Base-by-base conservation (phyloP, 2,329 filamentous ascomycete species). In the Xylaria hypoxylon region DNA sequence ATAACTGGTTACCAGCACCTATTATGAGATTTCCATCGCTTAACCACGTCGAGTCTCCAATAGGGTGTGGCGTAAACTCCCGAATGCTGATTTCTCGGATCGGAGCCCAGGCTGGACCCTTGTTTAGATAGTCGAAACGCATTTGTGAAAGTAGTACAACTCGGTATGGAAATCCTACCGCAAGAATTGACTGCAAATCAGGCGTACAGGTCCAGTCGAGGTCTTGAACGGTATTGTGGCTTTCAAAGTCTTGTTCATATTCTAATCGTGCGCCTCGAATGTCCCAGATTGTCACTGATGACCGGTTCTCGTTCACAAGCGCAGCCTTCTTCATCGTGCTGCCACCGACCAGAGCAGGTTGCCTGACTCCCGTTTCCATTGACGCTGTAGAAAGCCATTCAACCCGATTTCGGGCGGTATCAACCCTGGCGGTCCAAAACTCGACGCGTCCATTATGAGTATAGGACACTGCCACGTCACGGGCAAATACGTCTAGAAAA, bases 151-250 rank as follows among this genome's bases (percentile, higher is more conserved):
- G 86, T 2, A 97, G 84, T 33, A 96, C 80, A 5, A 97, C 90
- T 63, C 91, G 89, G 70, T 94, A 92, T n/a, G 91, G 90, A 75
- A 97, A 97, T 0, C 94, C 94, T n/a, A 97, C 92, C 0, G 94
- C 93, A 22, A 97, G 83, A 62, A 97, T 94, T 1, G 92, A 95
- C 75, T 97, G 93, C 55, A 89, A 89, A 77, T 97, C 93, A 0
- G 93, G 93, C 0, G 94, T 97, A 2, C 92, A 95, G 0, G 94
- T 95, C 95, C 95, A 97, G 77, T 97, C 94, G 13, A 97, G 86
- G 77, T 97, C 94, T 69, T 91, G 89, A 45, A 97, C 93, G 5
- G 85, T 86, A 72, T 96, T 91, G 66, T 91, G 86, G 13, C 85
- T 84, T 70, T 90, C 86, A 70, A 94, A 96, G 33, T 88, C 85